Percentiles rank a stretch among this genome's conserved stretches.
phyloP scores from a whole-genome alignment of 2,329 filamentous ascomycete genomes.

The Exserohilum rostratum region DNA sequence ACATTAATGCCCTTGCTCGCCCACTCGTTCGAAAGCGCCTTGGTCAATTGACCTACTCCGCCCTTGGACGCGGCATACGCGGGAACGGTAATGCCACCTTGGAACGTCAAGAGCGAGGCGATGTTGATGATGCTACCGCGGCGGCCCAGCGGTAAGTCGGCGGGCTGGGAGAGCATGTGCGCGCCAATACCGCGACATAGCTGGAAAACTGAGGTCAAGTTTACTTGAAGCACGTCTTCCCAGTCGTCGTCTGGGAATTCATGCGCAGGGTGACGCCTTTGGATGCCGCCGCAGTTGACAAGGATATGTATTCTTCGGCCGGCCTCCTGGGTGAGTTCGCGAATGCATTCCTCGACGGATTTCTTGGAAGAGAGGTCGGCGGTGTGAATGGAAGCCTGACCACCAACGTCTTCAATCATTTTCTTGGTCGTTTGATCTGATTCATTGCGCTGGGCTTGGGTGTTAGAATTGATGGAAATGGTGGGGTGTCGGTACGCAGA shows the following conservation, averaged over 20 bases:
- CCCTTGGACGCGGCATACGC: constrained; percentile 89
- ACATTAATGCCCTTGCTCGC: constrained; percentile 77
- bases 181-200: constrained; percentile 77
- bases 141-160: constrained; percentile 57
- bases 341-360: constrained; percentile 66
- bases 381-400: constrained; percentile 70
- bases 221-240: constrained; percentile 83
- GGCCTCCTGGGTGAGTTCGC: constrained; percentile 66
- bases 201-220: constrained; percentile 81
- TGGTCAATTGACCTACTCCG: constrained; percentile 82
- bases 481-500: background rate
- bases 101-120: constrained; percentile 79
- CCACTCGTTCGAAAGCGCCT: constrained; percentile 88
- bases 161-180: constrained; percentile 70
- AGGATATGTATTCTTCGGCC: constrained; percentile 74
- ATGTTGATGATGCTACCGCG: constrained; percentile 83
- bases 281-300: constrained; percentile 86
- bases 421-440: constrained; percentile 64
- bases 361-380: constrained; percentile 69
- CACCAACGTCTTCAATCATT: constrained; percentile 68
- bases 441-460: constrained; percentile 57
- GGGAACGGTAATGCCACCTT: constrained; percentile 86
- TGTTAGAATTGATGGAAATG: constrained; percentile 6
- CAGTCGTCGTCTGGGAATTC: constrained; percentile 79
- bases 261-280: constrained; percentile 76